A percentile compares a stretch with the other conserved stretches of the same genome.
Conservation (phyloP, 805 yeast genomes). For the Metschnikowia dekortorum region DNA sequence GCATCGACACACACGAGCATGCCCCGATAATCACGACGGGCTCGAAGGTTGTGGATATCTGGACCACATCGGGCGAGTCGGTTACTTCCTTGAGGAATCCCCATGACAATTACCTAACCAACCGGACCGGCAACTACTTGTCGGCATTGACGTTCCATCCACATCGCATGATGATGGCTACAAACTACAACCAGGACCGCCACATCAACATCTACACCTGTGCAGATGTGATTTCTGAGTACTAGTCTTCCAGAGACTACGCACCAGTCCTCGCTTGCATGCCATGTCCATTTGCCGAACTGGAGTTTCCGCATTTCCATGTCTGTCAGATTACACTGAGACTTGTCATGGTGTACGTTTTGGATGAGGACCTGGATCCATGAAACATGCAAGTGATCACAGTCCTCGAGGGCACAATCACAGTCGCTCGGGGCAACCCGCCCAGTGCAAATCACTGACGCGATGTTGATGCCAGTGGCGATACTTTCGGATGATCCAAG, state of each 20-base stretch:
- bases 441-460: too few relatives aligned
- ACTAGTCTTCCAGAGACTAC: constrained; percentile 5
- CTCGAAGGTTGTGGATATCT: constrained; percentile 68
- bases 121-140: constrained; percentile 49
- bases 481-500: too few relatives aligned
- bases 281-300: too few relatives aligned
- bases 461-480: too few relatives aligned
- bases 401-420: too few relatives aligned
- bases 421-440: too few relatives aligned
- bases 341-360: too few relatives aligned
- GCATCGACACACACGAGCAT: constrained; percentile 87
- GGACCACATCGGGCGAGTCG: constrained; percentile 81
- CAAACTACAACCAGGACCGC: constrained; percentile 74
- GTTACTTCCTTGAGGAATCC: constrained; percentile 57
- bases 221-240: constrained; percentile 35
- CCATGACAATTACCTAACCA: constrained; percentile 40
- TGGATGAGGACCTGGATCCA: too few relatives aligned
- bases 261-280: too few relatives aligned
- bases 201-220: constrained; percentile 56
- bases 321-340: too few relatives aligned
- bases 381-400: too few relatives aligned
- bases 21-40: constrained; percentile 94
- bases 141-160: constrained; percentile 81
- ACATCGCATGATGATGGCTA: constrained; percentile 89
- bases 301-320: too few relatives aligned